phyloP scores from a whole-genome alignment of 2,329 filamentous ascomycete species.

The Ilyonectria mors-panacis region DNA sequence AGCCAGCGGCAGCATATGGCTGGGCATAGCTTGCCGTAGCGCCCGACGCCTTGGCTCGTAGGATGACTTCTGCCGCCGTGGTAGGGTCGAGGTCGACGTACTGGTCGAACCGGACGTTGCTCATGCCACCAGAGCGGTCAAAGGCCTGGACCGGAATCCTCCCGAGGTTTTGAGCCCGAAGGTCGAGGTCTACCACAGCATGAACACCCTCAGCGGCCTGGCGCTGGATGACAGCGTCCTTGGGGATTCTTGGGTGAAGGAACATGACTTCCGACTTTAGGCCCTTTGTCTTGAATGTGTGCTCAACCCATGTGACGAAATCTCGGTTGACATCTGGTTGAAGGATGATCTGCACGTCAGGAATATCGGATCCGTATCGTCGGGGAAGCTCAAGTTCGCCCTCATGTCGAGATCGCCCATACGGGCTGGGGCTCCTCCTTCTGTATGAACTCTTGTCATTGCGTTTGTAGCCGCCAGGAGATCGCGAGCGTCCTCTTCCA shows the following conservation, averaged over 20 bases:
- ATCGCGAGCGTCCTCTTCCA: constrained; percentile 77
- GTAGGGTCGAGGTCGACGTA: constrained; percentile 86
- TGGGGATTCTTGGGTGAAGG: constrained; percentile 81
- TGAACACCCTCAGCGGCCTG: constrained; percentile 92
- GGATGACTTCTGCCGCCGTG: constrained; percentile 85
- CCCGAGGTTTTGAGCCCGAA: constrained; percentile 76
- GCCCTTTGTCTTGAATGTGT: constrained; percentile 78
- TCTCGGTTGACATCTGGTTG: constrained; percentile 83
- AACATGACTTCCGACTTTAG: constrained; percentile 85
- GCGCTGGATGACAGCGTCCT: constrained; percentile 84
- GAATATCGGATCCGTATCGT: constrained; percentile 81
- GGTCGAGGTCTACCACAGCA: constrained; percentile 84
- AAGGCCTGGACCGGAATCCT: constrained; percentile 90
- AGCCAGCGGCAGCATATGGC: constrained; percentile 48
- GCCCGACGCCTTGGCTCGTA: constrained; percentile 73
- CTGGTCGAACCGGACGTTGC: constrained; percentile 87
- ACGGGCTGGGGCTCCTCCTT: constrained; percentile 79
- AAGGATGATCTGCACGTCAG: constrained; percentile 90
- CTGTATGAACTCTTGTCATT: constrained; percentile 70
- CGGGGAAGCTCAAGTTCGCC: constrained; percentile 79
- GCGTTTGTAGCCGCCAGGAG: constrained; percentile 65
- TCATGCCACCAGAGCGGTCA: constrained; percentile 80
- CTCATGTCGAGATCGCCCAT: constrained; percentile 63
- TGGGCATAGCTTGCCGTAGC: constrained; percentile 50
- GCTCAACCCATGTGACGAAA: constrained; percentile 88